Evolutionary conservation across 2,329 filamentous ascomycete species (phyloP), one percentile per base, ranked within the genome.

Genomic region (Malbranchea zuffiana): DNA sequence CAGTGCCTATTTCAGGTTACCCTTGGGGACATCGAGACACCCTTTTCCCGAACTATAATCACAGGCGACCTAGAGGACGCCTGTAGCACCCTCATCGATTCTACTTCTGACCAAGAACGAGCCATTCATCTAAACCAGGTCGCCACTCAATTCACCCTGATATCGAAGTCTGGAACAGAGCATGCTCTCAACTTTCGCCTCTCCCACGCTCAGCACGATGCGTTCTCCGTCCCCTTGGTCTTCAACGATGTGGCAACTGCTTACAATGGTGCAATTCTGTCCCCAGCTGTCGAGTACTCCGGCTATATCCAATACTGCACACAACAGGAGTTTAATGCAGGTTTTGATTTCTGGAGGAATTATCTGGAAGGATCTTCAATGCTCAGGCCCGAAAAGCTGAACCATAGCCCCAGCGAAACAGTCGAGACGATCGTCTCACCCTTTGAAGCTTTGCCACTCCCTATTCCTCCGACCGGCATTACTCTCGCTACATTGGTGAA

Each of bases 201-300:
- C 39, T 75, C 72, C 0, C 74, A 78, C 50, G 69, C 74, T 0
- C 73, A 77, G 45, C 78, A 77, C 51, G 74, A 78, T 45, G 74
- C 74, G 46, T 72, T 77, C 28, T 76, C 68, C 44, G 63, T 78
- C 4, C 71, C 71, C 1, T 50, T 65, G 2, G 58, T 76, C 6
- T 64, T 75, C 21, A 61, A 61, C 11, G 70, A 77, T 49, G 62
- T 78, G 11, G 66, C 63, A 0, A 60, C 62, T 0, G 53, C 75
- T 8, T 72, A 66, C 37, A 29, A 48, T 5, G 53, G 50, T 2
- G 41, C 38, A 1, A 4, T 41, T 1, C 41, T 60, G 2, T 42
- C 50, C 1, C 41, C 50, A 12, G 47, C 52, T 0, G 19, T 49
- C 4, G 51, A 55, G 0, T 65, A 62, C 48, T 54, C 54, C 10